Evolutionary conservation across 1,139 yeast genomes (phyloP).

Genomic region (Hyphopichia pseudoburtonii): DNA sequence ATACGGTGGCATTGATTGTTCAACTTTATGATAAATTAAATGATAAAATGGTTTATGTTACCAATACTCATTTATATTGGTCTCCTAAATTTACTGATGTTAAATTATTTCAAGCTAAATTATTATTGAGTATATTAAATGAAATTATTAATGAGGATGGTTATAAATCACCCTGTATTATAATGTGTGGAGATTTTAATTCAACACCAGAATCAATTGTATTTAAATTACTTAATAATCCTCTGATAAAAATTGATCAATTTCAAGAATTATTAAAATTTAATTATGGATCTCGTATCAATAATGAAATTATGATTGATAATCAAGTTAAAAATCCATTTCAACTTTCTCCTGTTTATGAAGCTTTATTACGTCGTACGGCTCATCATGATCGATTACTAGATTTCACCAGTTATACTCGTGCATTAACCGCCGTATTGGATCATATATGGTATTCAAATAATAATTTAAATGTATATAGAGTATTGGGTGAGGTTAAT

Average conservation of each 20-base stretch:
- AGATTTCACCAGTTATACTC: constrained; percentile 51
- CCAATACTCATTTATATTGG: constrained; percentile 67
- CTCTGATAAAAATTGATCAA: constrained; percentile 24
- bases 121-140: constrained; percentile 34
- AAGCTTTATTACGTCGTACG: constrained; percentile 13
- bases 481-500: constrained; percentile 23
- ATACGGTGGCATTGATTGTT: constrained; percentile 55
- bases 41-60: constrained; percentile 38
- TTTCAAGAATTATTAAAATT: constrained; percentile 21
- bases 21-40: constrained; percentile 44
- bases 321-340: constrained; percentile 21
- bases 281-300: constrained; percentile 32
- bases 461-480: constrained; percentile 17
- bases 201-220: constrained; percentile 51
- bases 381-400: constrained; percentile 17
- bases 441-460: constrained; percentile 60
- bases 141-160: constrained; percentile 17
- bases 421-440: constrained; percentile 48
- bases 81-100: constrained; percentile 50
- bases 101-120: constrained; percentile 53
- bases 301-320: constrained; percentile 20
- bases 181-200: constrained; percentile 55
- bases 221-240: constrained; percentile 42
- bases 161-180: constrained; percentile 13
- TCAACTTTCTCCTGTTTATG: constrained; percentile 19